A percentile compares a stretch with the other conserved stretches of the same genome.
These are phyloP conservation scores for Xerocomellus chrysenteron DNA, from an alignment of 768 basidiomycete species.

Conservation along the genomic window DNA sequence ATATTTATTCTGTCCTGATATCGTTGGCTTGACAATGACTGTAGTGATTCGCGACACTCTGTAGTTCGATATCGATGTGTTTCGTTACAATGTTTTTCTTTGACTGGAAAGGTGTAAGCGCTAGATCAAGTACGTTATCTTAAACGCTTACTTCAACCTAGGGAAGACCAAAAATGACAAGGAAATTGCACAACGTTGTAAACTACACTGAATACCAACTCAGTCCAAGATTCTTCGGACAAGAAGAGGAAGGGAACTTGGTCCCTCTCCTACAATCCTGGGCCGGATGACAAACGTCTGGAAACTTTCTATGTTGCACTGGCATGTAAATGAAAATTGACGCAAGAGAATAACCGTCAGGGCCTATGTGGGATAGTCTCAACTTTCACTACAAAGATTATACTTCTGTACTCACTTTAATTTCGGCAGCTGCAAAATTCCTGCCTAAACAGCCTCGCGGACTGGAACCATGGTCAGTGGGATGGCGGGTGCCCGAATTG, in stretches of 20 bases:
- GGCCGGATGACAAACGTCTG: conserved; percentile 67
- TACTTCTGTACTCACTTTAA: conserved; percentile 44
- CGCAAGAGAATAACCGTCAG: conserved; percentile 51
- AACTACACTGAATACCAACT: conserved; percentile 1
- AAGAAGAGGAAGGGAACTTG: conserved; percentile 56
- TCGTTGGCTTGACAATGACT: not conserved
- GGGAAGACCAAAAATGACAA: not conserved
- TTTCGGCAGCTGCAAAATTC: conserved; percentile 57
- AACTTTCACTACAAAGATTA: conserved; percentile 21
- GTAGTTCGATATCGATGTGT: conserved; percentile 2
- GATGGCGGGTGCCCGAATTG: not conserved
- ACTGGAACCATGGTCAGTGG: conserved; percentile 32
- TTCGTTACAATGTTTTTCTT: no score
- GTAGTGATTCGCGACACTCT: conserved; percentile 4
- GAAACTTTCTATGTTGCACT: conserved; percentile 56
- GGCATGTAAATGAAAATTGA: conserved; percentile 53
- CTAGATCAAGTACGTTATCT: no score
- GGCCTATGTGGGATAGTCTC: conserved; percentile 22
- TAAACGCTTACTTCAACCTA: no score
- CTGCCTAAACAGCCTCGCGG: conserved; percentile 62
- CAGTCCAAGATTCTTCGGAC: conserved; percentile 35
- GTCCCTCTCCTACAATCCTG: conserved; percentile 49
- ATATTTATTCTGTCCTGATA: conserved; percentile 29
- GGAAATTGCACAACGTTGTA: not conserved
- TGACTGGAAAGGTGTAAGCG: no score